These are phyloP conservation scores for Tolypocladium tundrense DNA, from an alignment of 2,329 filamentous ascomycete species.

Conservation along the genomic window DNA sequence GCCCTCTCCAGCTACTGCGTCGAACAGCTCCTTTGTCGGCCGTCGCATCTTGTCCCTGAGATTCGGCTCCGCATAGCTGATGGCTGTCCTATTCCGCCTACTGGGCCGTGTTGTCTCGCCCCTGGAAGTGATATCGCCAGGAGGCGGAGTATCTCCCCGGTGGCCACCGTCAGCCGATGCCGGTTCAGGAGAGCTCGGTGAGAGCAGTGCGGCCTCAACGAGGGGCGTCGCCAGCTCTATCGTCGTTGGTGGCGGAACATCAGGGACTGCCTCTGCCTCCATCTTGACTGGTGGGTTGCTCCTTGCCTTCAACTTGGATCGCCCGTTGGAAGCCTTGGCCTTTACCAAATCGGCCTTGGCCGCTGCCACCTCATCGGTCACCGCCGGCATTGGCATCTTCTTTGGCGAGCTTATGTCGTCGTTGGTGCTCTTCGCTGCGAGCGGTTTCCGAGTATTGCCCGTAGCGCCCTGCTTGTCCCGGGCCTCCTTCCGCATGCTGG, in stretches of 20 bases:
- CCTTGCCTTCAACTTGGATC: conserved; percentile 17
- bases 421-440: conserved; percentile 50
- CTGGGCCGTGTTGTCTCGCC: conserved; percentile 53
- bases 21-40: conserved; percentile 64
- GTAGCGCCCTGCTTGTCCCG: conserved; percentile 19
- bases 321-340: conserved; percentile 15
- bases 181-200: conserved; percentile 39
- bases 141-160: conserved; percentile 47
- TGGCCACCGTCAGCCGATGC: conserved; percentile 21
- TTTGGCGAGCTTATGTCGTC: conserved; percentile 48
- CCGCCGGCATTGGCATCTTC: conserved; percentile 29
- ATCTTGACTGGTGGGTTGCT: conserved; percentile 9
- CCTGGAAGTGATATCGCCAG: conserved; percentile 42
- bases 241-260: conserved; percentile 8
- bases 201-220: conserved; percentile 29
- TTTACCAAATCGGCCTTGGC: conserved; percentile 26
- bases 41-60: conserved; percentile 75
- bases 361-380: conserved; percentile 25
- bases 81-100: conserved; percentile 53
- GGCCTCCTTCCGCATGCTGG: conserved; percentile 29
- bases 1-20: conserved; percentile 60
- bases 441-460: conserved; percentile 31
- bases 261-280: conserved; percentile 9
- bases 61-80: conserved; percentile 78
- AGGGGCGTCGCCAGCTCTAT: conserved; percentile 17